Base-by-base conservation (phyloP, 495 filamentous ascomycete species). In the Evansstolkia leycettana region DNA sequence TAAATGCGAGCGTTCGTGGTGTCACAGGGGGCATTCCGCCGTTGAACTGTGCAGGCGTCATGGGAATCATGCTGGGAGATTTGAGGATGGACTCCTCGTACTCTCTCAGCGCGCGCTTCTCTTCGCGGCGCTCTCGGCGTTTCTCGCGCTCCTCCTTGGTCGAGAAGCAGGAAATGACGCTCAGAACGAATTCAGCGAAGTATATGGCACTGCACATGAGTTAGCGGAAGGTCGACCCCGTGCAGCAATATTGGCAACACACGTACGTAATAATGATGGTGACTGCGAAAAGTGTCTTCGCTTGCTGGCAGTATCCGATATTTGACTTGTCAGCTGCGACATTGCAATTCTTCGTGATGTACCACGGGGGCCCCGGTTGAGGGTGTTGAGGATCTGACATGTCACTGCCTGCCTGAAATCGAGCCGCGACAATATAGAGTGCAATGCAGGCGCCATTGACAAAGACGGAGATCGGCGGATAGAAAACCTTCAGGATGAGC, bases 371-470 rank as follows among this genome's bases (percentile, higher is more conserved):
- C 1, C 77, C 72, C 5, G 65, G 62, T 42, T 83, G 78, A 5
- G 72, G 76, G 40, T 81, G 75, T 3, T 65, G 46, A 6, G 79
- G 70, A 52, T 95, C 86, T 27, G 75, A 80, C 52, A 72, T 80
- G 51, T 95, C 87, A 23, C 79, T 74, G 8, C 82, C 82, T 20
- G 81, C 77, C 51, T 95, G 87, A 33, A 70, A 78, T 37, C 75
- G 70, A 41, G 81, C 64, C 47, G 76, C 78, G 17, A 76, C 64
- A 28, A 73, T 62, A 51, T 75, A 93, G 17, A 95, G 58, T 0
- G 64, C 70, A 7, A 73, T 54, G 39, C 86, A 58, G 15, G 60
- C 48, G 29, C 62, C 37, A 51, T 84, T 76, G 48, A 80, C 41
- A 34, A 76, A 11, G 24, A 74, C 51, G 10, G 73, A 74, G 28